Evolutionary conservation across 108 stramenopile species (phyloP).

Genomic region (Ochromonas danica): DNA sequence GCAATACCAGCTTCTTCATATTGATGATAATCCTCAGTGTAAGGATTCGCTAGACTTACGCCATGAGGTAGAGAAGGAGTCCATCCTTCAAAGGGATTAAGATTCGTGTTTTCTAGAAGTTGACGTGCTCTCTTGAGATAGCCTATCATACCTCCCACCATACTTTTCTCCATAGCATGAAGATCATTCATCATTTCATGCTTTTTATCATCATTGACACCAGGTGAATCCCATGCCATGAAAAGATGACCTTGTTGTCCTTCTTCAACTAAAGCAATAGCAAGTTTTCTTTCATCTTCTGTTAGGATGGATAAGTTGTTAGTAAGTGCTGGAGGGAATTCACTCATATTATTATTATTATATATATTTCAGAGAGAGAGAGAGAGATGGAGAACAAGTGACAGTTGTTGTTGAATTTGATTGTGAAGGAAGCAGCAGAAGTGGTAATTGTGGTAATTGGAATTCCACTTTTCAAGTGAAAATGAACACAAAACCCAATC

Average conservation of each 20-base stretch:
- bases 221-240: slow-evolving; percentile 9
- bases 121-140: slow-evolving; percentile 41
- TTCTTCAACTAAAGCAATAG: background rate
- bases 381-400: background rate
- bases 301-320: background rate
- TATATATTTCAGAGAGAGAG: background rate
- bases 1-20: slow-evolving; percentile 34
- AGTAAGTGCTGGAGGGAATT: background rate
- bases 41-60: slow-evolving; percentile 43
- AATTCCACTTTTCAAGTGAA: background rate
- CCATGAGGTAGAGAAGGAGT: slow-evolving; percentile 44
- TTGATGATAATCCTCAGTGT: slow-evolving; percentile 34
- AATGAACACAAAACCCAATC: background rate
- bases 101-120: slow-evolving; percentile 33
- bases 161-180: background rate
- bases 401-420: background rate
- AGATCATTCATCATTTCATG: background rate
- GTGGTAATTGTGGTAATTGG: background rate
- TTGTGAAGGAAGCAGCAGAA: background rate
- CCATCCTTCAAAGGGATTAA: slow-evolving; percentile 51
- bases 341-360: background rate
- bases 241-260: slow-evolving; percentile 18
- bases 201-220: background rate
- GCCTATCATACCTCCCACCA: slow-evolving; percentile 36
- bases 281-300: slow-evolving; percentile 12